phyloP scores from a whole-genome alignment of 176 grass and related monocot species.

The Raddia guianensis region DNA sequence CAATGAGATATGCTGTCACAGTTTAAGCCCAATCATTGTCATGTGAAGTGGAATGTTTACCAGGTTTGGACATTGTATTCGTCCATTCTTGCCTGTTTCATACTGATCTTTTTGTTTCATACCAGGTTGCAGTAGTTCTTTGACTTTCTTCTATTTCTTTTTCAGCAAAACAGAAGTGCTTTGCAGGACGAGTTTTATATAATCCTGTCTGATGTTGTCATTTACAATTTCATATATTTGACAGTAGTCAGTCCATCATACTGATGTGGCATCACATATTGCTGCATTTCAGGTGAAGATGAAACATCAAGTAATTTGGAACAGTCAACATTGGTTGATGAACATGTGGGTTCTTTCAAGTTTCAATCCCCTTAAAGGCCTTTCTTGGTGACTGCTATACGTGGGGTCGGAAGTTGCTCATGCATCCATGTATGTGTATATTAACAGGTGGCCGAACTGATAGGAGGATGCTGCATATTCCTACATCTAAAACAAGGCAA shows the following conservation, averaged over 20 bases:
- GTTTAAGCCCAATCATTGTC: neutral
- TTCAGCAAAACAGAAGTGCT: neutral
- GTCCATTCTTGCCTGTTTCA: neutral
- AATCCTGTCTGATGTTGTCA: conserved; percentile 15
- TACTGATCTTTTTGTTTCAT: neutral
- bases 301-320: conserved; percentile 67
- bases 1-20: neutral
- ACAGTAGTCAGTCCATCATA: neutral
- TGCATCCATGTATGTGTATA: conserved; percentile 22
- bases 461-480: conserved; percentile 71
- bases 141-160: neutral
- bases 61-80: neutral
- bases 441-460: conserved; percentile 68
- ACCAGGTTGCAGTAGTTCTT: neutral
- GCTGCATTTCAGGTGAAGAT: conserved; percentile 69
- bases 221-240: conserved; percentile 5
- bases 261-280: conserved; percentile 29
- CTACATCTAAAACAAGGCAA: conserved; percentile 81
- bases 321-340: conserved; percentile 61
- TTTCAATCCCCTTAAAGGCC: neutral
- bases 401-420: neutral
- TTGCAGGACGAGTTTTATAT: neutral
- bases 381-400: conserved; percentile 16
- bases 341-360: conserved; percentile 57
- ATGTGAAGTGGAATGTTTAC: neutral